Evolutionary conservation across 257 asterid species (phyloP).

Genomic region (Cordia subcordata): DNA sequence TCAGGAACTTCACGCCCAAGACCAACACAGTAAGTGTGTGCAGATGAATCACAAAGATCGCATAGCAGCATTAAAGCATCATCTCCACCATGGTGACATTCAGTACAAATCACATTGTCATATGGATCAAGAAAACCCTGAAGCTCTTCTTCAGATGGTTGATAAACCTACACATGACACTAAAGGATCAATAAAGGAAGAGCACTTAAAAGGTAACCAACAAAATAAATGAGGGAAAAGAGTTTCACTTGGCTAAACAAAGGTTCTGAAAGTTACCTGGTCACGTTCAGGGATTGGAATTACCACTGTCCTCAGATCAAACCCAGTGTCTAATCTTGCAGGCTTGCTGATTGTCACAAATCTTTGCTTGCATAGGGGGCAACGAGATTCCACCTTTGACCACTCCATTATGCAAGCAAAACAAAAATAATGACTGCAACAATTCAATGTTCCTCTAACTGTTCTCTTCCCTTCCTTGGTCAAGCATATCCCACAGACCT

Average conservation of each 20-base stretch:
- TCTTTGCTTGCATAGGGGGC: slow-evolving; percentile 91
- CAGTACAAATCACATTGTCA: slow-evolving; percentile 62
- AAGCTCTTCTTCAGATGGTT: slow-evolving; percentile 94
- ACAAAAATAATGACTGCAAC: slow-evolving; percentile 88
- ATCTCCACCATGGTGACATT: slow-evolving; percentile 81
- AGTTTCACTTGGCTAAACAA: neutral
- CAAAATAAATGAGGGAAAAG: neutral
- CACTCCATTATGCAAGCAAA: slow-evolving; percentile 93
- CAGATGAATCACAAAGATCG: slow-evolving; percentile 86
- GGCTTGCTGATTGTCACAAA: slow-evolving; percentile 61
- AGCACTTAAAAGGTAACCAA: slow-evolving; percentile 3
- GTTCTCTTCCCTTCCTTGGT: slow-evolving; percentile 78
- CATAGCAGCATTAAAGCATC: slow-evolving; percentile 87
- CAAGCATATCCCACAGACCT: slow-evolving; percentile 87
- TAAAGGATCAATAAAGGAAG: neutral
- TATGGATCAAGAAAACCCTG: slow-evolving; percentile 78
- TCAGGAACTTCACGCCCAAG: slow-evolving; percentile 86
- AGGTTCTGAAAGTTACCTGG: slow-evolving; percentile 47
- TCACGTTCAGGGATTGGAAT: slow-evolving; percentile 78
- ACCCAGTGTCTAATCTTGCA: slow-evolving; percentile 43
- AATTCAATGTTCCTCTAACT: slow-evolving; percentile 62
- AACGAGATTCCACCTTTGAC: slow-evolving; percentile 97
- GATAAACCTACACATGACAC: slow-evolving; percentile 61
- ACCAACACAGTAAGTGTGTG: slow-evolving; percentile 87
- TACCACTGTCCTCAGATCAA: slow-evolving; percentile 44